These are phyloP conservation scores for Volvox reticuliferus DNA, from an alignment of 139 green algal genomes.

Conservation along the genomic window DNA sequence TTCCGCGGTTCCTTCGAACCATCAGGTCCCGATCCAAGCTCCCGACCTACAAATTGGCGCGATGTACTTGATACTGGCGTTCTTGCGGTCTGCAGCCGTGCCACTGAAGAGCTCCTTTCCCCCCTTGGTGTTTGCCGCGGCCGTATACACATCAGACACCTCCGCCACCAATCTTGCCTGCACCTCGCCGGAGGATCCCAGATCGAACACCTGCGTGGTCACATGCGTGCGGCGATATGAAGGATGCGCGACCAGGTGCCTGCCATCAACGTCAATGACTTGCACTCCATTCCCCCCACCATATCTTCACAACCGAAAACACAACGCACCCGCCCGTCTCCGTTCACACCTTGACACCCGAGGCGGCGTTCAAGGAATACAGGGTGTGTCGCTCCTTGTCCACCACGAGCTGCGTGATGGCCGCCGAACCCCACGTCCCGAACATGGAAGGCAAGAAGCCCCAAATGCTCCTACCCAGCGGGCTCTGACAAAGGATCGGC, in stretches of 20 bases:
- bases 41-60: slow-evolving; percentile 68
- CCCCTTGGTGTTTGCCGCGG: slow-evolving; percentile 39
- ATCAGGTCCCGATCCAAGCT: not conserved
- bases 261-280: too few relatives aligned
- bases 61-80: slow-evolving; percentile 82
- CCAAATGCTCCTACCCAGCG: slow-evolving; percentile 74
- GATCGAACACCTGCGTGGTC: slow-evolving; percentile 90
- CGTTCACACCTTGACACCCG: slow-evolving; percentile 77
- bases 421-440: slow-evolving; percentile 41
- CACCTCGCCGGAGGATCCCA: slow-evolving; percentile 77
- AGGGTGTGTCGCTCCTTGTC: slow-evolving; percentile 88
- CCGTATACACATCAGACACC: slow-evolving; percentile 72
- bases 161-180: slow-evolving; percentile 77
- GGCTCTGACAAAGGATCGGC: too few relatives aligned
- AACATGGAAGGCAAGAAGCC: too few relatives aligned
- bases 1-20: too few relatives aligned
- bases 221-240: too few relatives aligned
- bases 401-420: slow-evolving; percentile 80
- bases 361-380: slow-evolving; percentile 82
- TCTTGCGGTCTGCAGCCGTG: slow-evolving; percentile 61
- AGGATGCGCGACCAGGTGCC: too few relatives aligned
- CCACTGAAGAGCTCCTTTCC: slow-evolving; percentile 75
- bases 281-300: too few relatives aligned
- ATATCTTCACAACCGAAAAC: too few relatives aligned
- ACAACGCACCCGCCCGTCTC: too few relatives aligned